Base-by-base conservation (phyloP, 495 filamentous ascomycete species). In the Glarea lozoyensis region DNA sequence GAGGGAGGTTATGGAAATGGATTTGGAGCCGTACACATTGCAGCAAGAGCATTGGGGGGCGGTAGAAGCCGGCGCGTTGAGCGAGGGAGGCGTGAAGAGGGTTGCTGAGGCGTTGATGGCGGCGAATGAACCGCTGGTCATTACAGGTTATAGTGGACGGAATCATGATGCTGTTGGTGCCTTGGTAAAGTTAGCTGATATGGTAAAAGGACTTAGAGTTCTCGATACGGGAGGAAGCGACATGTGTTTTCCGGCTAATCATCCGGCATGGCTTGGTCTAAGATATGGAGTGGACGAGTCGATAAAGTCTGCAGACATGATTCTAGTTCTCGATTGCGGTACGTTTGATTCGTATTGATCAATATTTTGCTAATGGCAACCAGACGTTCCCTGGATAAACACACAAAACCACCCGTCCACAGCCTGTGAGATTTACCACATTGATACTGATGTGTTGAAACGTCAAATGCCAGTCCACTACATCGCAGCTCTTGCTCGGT, bases 171-270 rank as follows among this genome's bases (percentile, higher is more conserved):
- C 81, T 2, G 79, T 86, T 23, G 62, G 55, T 15, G 84, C 82
- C 43, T 62, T 97, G 42, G 84, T 97, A 2, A 75, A 75, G 23
- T 59, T 97, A 29, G 86, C 88, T 10, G 69, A 93, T 59, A 76
- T 68, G 1, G 75, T 95, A 42, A 81, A 81, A 53, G 87, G 87
- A 0, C 59, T 95, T 33, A 69, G 88, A 10, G 86, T 97, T 13
- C 62, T 97, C 20, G 90, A 97, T 59, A 88, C 87, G 1, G 86
- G 85, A 18, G 89, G 88, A 24, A 84, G 84, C 55, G 90, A 97
- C 58, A 92, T 97, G 90, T 93, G 86, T 55, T 96, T 96, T 63
- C 90, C 90, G 2, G 82, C 80, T 1, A 70, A 89, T 39, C 88
- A 95, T 46, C 65, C 68, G 12, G 68, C 52, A 1, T 76, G 79